A percentile compares a stretch with the other conserved stretches of the same genome.
Evolutionary conservation across 495 filamentous ascomycete species (phyloP).

Genomic region (Aspergillus taichungensis): DNA sequence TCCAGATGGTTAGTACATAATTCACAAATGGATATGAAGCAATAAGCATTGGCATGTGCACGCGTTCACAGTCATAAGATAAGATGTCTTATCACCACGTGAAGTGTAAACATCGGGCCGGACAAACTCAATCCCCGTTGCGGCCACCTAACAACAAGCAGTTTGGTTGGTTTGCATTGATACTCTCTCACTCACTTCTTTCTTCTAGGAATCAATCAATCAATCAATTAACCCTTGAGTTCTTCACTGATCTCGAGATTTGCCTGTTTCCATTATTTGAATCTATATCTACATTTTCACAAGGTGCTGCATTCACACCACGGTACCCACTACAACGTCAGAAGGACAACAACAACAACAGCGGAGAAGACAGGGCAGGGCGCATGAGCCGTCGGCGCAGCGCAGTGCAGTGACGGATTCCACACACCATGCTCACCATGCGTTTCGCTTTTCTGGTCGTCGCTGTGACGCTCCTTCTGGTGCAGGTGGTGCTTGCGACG

Average conservation of each 20-base stretch:
- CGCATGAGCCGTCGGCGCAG: too few species aligned
- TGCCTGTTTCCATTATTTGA: not conserved
- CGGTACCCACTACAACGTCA: too few species aligned
- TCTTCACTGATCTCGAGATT: conserved; percentile 13
- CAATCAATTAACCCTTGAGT: conserved; percentile 4
- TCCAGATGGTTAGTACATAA: not conserved
- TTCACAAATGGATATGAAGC: not conserved
- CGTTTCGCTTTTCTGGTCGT: conserved; percentile 13
- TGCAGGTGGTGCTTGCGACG: conserved; percentile 47
- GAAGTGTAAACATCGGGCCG: conserved; percentile 1
- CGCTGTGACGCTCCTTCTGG: conserved; percentile 26
- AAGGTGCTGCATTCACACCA: too few species aligned
- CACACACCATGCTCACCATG: conserved; percentile 10
- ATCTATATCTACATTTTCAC: not conserved
- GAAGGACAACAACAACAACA: too few species aligned
- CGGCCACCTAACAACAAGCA: conserved; percentile 8
- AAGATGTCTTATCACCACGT: conserved; percentile 1
- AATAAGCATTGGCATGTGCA: not conserved
- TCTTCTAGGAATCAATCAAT: not conserved
- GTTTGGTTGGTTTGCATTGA: conserved; percentile 1
- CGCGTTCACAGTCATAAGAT: too few species aligned
- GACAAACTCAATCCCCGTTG: conserved; percentile 7
- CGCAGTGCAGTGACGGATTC: too few species aligned
- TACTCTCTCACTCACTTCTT: not conserved
- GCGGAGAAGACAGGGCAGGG: too few species aligned